A percentile compares a stretch with the other conserved stretches of the same genome.
phyloP scores from a whole-genome alignment of 2,329 filamentous ascomycete species.

The Alternaria metachromatica region DNA sequence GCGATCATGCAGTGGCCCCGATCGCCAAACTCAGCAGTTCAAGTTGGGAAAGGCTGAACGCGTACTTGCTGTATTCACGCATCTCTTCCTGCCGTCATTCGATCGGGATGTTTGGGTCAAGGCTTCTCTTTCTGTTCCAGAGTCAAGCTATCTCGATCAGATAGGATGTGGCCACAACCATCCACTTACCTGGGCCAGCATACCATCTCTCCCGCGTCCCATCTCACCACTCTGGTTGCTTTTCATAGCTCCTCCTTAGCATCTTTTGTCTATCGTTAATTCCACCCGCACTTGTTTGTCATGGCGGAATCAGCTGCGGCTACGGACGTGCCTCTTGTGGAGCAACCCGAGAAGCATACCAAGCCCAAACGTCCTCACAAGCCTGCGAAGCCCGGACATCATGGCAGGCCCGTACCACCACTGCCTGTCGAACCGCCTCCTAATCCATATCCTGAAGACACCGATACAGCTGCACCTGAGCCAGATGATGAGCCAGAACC shows the following conservation, averaged over 20 bases:
- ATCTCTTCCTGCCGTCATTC: not conserved
- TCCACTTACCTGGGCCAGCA: not conserved
- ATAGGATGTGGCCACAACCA: not conserved
- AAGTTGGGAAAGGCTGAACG: not conserved
- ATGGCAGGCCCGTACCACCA: not conserved
- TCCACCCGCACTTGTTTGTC: not conserved
- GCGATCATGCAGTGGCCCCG: constrained; percentile 97
- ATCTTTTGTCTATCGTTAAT: constrained; percentile 1
- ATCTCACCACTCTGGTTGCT: not conserved
- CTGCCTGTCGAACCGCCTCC: not conserved
- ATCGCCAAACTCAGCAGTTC: constrained; percentile 59
- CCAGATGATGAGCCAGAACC: not conserved
- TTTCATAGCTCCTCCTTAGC: not conserved
- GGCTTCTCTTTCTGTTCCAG: not conserved
- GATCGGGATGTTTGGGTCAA: not conserved
- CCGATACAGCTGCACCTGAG: not conserved
- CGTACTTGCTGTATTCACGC: not conserved
- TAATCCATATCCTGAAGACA: not conserved
- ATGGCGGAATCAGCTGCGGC: not conserved
- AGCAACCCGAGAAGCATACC: not conserved
- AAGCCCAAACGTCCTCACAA: not conserved
- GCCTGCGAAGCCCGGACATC: not conserved
- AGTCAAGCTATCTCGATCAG: not conserved
- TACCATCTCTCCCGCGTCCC: not conserved
- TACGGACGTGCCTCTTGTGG: not conserved